Evolutionary conservation across 169 alveolate species (phyloP).

Genomic region (Eimeria praecox): DNA sequence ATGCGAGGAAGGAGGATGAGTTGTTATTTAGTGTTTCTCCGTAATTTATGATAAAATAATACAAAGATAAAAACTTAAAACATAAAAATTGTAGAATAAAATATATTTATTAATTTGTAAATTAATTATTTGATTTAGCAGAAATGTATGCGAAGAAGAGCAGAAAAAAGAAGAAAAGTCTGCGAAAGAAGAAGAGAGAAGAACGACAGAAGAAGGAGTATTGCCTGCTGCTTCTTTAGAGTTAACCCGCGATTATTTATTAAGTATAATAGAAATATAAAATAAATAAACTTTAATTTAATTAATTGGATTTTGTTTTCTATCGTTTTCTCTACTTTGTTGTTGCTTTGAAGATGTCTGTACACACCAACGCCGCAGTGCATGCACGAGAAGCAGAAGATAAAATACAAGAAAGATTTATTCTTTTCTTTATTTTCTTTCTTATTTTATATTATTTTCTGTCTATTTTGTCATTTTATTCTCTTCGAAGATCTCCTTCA

Average conservation of each 20-base stretch:
- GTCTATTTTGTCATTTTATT: background rate
- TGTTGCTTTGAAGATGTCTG: no score
- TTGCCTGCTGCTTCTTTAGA: background rate
- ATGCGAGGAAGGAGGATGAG: no score
- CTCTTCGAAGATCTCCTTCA: no score
- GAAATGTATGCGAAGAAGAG: background rate
- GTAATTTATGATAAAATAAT: background rate
- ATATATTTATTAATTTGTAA: background rate
- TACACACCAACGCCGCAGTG: background rate
- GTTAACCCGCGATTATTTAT: background rate
- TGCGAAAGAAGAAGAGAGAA: background rate
- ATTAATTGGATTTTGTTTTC: background rate
- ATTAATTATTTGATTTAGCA: background rate
- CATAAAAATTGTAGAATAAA: background rate
- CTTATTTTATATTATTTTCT: background rate
- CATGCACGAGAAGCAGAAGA: background rate
- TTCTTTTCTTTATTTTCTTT: background rate
- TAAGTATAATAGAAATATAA: conserved; percentile 9
- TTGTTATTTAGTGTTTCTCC: no score
- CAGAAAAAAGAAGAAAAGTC: background rate
- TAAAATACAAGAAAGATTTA: background rate
- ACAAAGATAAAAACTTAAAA: no score
- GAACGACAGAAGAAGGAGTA: background rate
- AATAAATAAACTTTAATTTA: background rate
- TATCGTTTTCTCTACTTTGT: background rate